Conservation (phyloP, 148 eudicot species). For the Chenopodium berlandieri region DNA sequence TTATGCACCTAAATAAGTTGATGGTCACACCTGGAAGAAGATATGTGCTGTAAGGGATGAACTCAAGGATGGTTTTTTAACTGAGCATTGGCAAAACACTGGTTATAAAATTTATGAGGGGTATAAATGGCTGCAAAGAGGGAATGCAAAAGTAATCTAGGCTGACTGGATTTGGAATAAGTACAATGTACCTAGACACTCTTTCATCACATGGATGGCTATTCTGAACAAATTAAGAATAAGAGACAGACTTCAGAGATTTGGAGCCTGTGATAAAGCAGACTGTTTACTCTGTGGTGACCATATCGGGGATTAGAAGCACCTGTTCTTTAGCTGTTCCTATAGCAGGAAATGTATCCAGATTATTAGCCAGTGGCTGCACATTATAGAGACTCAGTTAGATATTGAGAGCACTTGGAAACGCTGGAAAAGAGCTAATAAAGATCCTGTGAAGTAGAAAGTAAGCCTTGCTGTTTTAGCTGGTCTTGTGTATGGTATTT, state of each 20-base stretch:
- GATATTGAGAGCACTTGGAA: too few species aligned
- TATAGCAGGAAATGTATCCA: too few species aligned
- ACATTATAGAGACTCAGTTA: too few species aligned
- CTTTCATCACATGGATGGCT: background rate
- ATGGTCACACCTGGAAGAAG: background rate
- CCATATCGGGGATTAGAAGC: too few species aligned
- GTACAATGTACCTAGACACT: background rate
- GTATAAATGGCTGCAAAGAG: background rate
- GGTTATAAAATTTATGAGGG: too few species aligned
- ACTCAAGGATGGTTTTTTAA: background rate
- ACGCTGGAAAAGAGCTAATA: too few species aligned
- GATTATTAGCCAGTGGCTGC: too few species aligned
- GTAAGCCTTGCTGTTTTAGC: too few species aligned
- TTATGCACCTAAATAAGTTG: background rate
- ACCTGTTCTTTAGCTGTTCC: too few species aligned
- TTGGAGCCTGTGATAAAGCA: background rate
- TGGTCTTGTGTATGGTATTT: too few species aligned
- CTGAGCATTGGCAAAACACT: background rate
- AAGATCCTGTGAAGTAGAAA: too few species aligned
- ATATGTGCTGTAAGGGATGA: background rate
- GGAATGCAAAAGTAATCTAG: background rate
- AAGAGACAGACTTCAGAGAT: background rate
- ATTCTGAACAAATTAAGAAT: background rate
- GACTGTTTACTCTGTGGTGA: too few species aligned
- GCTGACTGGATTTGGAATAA: background rate